A percentile compares a stretch with the other conserved stretches of the same genome.
These are phyloP conservation scores for Ceratocystis alfenasii DNA, from an alignment of 2,329 filamentous ascomycete genomes.

Conservation along the genomic window DNA sequence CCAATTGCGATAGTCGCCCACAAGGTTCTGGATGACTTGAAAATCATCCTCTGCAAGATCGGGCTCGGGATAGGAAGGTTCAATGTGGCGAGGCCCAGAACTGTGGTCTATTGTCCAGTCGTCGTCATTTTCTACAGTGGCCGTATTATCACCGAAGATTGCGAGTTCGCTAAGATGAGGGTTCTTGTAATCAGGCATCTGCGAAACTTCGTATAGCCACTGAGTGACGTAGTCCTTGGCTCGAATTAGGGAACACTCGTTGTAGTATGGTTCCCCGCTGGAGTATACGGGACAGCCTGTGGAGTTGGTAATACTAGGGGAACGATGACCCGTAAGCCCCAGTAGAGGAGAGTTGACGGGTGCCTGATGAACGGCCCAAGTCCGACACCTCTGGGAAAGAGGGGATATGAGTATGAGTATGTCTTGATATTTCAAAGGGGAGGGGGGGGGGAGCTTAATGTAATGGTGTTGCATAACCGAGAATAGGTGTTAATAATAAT, in stretches of 20 bases:
- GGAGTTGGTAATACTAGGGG: constrained; percentile 31
- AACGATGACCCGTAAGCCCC: constrained; percentile 38
- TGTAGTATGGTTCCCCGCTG: constrained; percentile 47
- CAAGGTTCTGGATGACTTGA: background rate
- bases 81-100: background rate
- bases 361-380: constrained; percentile 45
- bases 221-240: constrained; percentile 43
- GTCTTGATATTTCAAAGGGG: constrained; percentile 18
- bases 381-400: constrained; percentile 42
- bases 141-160: background rate
- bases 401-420: constrained; percentile 24
- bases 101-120: constrained; percentile 8
- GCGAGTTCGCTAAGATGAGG: constrained; percentile 27
- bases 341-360: constrained; percentile 43
- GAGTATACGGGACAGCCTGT: constrained; percentile 58
- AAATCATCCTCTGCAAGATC: background rate
- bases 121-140: background rate
- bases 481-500: background rate
- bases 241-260: constrained; percentile 50
- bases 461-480: background rate
- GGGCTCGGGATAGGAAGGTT: background rate
- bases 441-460: background rate
- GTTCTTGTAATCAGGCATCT: constrained; percentile 32
- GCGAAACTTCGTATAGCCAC: constrained; percentile 49
- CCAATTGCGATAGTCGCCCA: background rate